These are phyloP conservation scores for Cyberlindnera americana DNA, from an alignment of 805 yeast genomes.

Conservation along the genomic window DNA sequence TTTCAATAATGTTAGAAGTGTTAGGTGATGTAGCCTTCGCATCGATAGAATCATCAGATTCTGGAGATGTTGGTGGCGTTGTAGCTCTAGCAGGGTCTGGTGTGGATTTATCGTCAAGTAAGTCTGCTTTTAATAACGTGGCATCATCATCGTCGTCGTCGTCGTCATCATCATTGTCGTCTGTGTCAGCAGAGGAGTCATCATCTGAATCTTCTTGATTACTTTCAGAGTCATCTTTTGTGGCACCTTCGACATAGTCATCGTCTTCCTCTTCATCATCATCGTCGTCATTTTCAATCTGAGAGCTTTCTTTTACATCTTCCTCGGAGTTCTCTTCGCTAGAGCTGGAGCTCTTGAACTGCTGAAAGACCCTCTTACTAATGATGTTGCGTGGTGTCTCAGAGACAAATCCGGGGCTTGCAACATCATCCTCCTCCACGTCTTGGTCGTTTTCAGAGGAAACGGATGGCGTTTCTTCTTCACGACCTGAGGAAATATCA, in stretches of 20 bases:
- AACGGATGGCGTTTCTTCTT: constrained; percentile 18
- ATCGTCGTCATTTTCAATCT: constrained; percentile 21
- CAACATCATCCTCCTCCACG: constrained; percentile 19
- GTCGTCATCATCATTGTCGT: constrained; percentile 6
- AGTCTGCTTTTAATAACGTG: constrained; percentile 23
- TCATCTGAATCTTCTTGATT: constrained; percentile 11
- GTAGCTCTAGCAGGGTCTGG: constrained; percentile 16
- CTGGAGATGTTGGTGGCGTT: constrained; percentile 33
- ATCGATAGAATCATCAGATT: constrained; percentile 32
- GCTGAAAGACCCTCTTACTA: constrained; percentile 23
- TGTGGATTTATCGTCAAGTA: constrained; percentile 22
- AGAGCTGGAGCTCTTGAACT: constrained; percentile 17
- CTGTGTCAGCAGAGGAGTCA: constrained; percentile 3
- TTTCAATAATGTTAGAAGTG: constrained; percentile 48
- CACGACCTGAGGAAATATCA: constrained; percentile 28
- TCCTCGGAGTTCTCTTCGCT: constrained; percentile 26
- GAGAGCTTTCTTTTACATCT: constrained; percentile 20
- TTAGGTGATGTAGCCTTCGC: constrained; percentile 16
- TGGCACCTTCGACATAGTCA: constrained; percentile 11
- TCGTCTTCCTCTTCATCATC: constrained; percentile 28
- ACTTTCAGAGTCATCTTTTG: constrained; percentile 11
- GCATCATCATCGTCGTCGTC: constrained; percentile 3
- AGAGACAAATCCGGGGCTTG: constrained; percentile 10
- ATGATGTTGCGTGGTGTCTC: constrained; percentile 20
- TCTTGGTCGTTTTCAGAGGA: constrained; percentile 10